Base-by-base conservation (phyloP, 2,329 filamentous ascomycete genomes). In the Verticillium nubilum region DNA sequence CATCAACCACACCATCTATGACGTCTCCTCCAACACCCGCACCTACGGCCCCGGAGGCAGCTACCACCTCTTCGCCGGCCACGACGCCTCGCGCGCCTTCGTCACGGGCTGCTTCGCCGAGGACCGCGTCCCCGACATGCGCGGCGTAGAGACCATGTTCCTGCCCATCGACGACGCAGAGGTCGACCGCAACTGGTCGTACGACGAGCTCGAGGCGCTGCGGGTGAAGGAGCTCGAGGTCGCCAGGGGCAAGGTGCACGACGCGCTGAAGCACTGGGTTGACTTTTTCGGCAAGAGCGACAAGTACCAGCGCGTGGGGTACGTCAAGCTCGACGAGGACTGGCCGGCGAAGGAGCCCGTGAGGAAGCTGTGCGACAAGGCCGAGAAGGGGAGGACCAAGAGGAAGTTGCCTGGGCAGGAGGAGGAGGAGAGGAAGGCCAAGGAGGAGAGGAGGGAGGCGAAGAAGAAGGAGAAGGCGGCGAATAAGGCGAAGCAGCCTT, bases 81-180 rank as follows among this genome's bases (percentile, higher is more conserved):
- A 83, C 63, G 95, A 99, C 74, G 93, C 94, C 33, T 86, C 90
- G 15, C 88, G 95, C 55, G 92, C 88, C 23, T 99, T 92, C 74
- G 87, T 99, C 10, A 98, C 95, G 2, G 92, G 91, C 19, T 99
- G 95, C 74, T 99, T 99, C 77, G 78, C 85, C 42, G 88, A 92
- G 64, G 95, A 99, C 78, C 80, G 87, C 31, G 95, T 88, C 2
- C 82, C 90, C 3, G 95, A 99, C 76, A 77, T 97, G 72, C 85
- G 90, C 62, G 95, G 95, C 53, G 88, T 91, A 4, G 95, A 98
- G 76, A 83, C 87, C 63, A 95, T 96, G 84, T 98, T 86, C 75
- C 71, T 94, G 9, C 86, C 86, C 1, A 67, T 85, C 33, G 85
- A 88, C 70, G 80, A 88, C 67, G 78, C 81, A 1, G 78, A 80